Conservation (phyloP, 1,284 basidiomycete genomes). For the Blastosporella zonata region DNA sequence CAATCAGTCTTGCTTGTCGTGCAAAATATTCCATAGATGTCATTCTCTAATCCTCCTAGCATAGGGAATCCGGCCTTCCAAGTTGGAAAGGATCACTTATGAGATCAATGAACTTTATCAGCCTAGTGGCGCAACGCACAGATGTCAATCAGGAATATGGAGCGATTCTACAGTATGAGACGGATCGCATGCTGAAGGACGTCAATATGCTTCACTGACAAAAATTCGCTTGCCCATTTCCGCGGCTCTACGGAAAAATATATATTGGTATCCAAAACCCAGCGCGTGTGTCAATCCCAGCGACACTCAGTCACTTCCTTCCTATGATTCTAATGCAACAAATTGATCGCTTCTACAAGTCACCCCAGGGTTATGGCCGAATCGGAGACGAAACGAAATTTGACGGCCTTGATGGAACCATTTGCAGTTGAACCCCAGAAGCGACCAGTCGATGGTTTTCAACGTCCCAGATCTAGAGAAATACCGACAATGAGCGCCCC, state of each 20-base stretch:
- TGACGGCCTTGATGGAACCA: constrained; percentile 26
- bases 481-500: constrained; percentile 1
- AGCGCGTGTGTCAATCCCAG: too few relatives aligned
- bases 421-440: constrained; percentile 38
- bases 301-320: too few relatives aligned
- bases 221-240: too few relatives aligned
- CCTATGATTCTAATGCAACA: background rate
- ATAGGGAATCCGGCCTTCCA: constrained; percentile 33
- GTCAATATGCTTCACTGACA: too few relatives aligned
- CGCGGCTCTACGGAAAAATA: too few relatives aligned
- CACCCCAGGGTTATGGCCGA: background rate
- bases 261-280: too few relatives aligned
- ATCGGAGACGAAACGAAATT: background rate
- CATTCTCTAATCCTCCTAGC: too few relatives aligned
- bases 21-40: too few relatives aligned
- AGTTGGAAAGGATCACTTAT: constrained; percentile 28
- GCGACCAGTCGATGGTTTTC: constrained; percentile 38
- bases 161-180: constrained; percentile 29
- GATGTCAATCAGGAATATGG: constrained; percentile 25
- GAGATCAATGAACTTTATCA: constrained; percentile 28
- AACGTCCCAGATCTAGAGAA: constrained; percentile 37
- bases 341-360: too few relatives aligned
- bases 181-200: constrained; percentile 25
- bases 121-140: constrained; percentile 21
- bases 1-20: too few relatives aligned